Evolutionary conservation across 768 basidiomycete genomes (phyloP), one percentile per base, ranked within the genome.

Genomic region (Mycena maculata): DNA sequence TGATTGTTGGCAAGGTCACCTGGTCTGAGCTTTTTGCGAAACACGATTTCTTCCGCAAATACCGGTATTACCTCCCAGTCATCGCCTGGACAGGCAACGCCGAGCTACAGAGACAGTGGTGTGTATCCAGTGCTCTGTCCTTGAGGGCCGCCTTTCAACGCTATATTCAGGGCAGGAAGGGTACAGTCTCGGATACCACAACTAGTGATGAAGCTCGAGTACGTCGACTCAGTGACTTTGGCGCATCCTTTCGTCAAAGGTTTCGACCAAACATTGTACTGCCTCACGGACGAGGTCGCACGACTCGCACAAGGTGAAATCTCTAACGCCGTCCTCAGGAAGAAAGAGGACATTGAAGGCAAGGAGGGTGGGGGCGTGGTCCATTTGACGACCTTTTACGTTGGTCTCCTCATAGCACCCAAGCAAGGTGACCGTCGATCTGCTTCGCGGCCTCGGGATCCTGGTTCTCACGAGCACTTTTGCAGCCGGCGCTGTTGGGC

Each of bases 181-280:
- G 98, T 99, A 30, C 96, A 99, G 81, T 98, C 98, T 23, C 89
- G 93, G 73, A 86, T 99, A 82, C 90, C 98, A 47, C 96, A 96
- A 77, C 86, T 99, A 28, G 96, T 99, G 60, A 96, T 97, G 91
- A 98, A 98, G 82, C 90, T 99, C 58, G 97, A 99, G 83, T 94
- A 91, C 72, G 95, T 96, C 72, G 98, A 98, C 67, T 91, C 94
- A 63, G 84, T 99, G 73, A 88, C 90, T 61, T 83, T 96, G 64
- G 96, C 96, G 50, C 98, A 99, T 82, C 98, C 98, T 36, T 98
- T 95, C 82, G 86, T 94, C 80, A 96, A 94, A 78, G 95, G 95
- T 54, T 96, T 98, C 76, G 93, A 96, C 69, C 93, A 93, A 84
- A 85, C 90, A 11, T 90, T 88, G 33, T 88, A 94, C 78, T 98